Conservation (phyloP, 2,329 filamentous ascomycete genomes). For the Paracorniculantispora psalliotae region DNA sequence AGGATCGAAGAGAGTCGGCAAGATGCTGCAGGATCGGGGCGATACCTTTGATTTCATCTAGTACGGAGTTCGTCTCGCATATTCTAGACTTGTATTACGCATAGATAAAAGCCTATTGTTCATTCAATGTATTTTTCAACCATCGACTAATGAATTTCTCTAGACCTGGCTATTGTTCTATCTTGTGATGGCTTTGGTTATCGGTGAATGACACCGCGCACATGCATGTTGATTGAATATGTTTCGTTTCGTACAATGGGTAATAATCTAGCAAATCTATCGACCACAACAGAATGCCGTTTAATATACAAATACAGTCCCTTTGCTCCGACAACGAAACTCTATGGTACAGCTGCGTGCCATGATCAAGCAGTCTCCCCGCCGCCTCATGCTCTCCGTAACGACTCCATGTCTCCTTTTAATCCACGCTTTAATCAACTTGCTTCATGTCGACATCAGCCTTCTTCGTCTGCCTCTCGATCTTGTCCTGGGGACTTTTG, state of each 20-base stretch:
- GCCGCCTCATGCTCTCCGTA: background rate
- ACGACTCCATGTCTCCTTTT: no score
- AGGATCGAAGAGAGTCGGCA: constrained; percentile 72
- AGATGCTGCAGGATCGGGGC: constrained; percentile 76
- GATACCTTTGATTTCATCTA: constrained; percentile 96
- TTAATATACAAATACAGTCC: constrained; percentile 11
- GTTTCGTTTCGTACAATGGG: background rate
- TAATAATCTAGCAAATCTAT: background rate
- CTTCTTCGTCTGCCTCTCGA: background rate
- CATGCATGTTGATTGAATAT: background rate
- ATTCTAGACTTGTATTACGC: constrained; percentile 5
- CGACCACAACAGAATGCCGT: background rate
- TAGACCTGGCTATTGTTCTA: no score
- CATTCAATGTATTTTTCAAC: background rate
- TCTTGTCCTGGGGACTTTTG: background rate
- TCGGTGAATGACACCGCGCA: no score
- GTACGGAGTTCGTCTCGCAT: constrained; percentile 7
- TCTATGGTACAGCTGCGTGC: constrained; percentile 1
- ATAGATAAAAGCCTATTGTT: constrained; percentile 2
- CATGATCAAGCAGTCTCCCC: background rate
- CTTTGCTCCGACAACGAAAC: background rate
- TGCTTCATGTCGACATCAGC: background rate
- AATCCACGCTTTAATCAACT: background rate
- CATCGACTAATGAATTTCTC: no score
- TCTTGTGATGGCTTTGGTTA: no score